Evolutionary conservation across 306 rosid genomes (phyloP).

Genomic region (Cucurbita argyrosperma): DNA sequence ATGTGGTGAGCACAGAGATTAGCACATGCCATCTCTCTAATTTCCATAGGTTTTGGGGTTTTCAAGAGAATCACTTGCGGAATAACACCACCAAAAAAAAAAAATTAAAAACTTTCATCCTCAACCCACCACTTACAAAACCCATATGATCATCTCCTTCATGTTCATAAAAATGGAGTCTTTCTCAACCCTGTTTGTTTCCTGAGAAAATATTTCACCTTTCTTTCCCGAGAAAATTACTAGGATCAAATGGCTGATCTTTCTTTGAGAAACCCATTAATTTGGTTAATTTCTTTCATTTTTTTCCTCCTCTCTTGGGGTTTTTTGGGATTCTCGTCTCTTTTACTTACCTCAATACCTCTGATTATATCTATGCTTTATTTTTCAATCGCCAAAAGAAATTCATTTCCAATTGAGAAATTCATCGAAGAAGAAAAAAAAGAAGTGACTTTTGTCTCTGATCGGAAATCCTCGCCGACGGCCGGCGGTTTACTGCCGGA

Average conservation of each 20-base stretch:
- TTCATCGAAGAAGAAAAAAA: conserved; percentile 8
- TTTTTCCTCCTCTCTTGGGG: conserved; percentile 29
- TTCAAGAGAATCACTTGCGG: conserved; percentile 43
- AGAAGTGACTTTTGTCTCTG: not conserved
- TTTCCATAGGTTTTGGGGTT: conserved; percentile 38
- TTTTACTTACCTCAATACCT: conserved; percentile 26
- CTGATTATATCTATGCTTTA: conserved; percentile 30
- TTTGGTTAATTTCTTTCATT: conserved; percentile 36
- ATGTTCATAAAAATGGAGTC: not conserved
- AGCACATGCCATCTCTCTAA: conserved; percentile 65
- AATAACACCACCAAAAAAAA: conserved; percentile 18
- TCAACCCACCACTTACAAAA: not conserved
- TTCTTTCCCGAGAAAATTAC: not conserved
- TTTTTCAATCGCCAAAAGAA: conserved; percentile 23
- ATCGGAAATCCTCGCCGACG: not conserved
- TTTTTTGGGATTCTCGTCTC: conserved; percentile 27
- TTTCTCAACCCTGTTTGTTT: not conserved
- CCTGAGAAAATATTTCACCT: not conserved
- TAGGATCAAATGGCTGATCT: conserved; percentile 39
- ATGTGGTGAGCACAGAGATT: conserved; percentile 63
- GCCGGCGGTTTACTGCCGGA: conserved; percentile 14
- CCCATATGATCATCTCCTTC: not conserved
- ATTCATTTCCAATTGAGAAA: conserved; percentile 5
- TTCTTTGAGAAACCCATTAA: conserved; percentile 34
- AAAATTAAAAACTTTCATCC: not conserved